phyloP scores from a whole-genome alignment of 2,329 filamentous ascomycete genomes.

The Colletotrichum echinochloae region DNA sequence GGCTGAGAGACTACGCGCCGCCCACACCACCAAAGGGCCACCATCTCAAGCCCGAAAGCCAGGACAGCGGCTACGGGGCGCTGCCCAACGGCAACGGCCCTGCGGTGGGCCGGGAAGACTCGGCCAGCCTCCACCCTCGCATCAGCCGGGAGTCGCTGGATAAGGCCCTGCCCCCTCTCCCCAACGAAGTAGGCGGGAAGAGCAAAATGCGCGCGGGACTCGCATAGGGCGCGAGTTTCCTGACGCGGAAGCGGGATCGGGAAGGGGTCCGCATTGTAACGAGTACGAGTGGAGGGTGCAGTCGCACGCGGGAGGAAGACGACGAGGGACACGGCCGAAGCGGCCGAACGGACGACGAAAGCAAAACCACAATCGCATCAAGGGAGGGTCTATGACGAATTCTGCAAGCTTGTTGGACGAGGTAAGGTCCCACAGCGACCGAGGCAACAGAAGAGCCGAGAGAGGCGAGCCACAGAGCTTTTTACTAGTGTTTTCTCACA shows the following conservation, averaged over 20 bases:
- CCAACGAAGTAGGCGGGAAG: conserved; percentile 46
- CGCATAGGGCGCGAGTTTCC: conserved; percentile 29
- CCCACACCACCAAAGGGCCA: conserved; percentile 62
- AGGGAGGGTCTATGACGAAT: conserved; percentile 38
- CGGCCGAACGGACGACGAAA: conserved; percentile 7
- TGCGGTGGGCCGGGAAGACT: conserved; percentile 47
- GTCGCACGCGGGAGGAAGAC: neutral
- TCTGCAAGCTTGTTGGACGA: conserved; percentile 35
- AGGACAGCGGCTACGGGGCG: conserved; percentile 60
- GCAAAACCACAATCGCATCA: conserved; percentile 38
- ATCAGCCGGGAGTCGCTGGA: conserved; percentile 69
- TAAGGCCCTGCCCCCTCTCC: conserved; percentile 70
- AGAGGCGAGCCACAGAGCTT: conserved; percentile 37
- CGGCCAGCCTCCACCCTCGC: conserved; percentile 50
- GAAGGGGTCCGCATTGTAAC: conserved; percentile 13
- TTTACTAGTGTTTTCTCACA: conserved; percentile 45
- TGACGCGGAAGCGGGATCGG: conserved; percentile 2
- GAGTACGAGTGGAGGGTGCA: neutral
- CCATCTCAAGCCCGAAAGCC: conserved; percentile 59
- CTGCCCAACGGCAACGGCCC: conserved; percentile 47
- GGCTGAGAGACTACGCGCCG: conserved; percentile 47
- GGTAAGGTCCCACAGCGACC: conserved; percentile 37
- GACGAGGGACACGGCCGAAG: conserved; percentile 11
- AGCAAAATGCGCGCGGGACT: conserved; percentile 31
- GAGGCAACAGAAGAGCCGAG: conserved; percentile 39